Evolutionary conservation across 1,284 basidiomycete genomes (phyloP), one percentile per base, ranked within the genome.

Genomic region (Papiliotrema nemorosa): DNA sequence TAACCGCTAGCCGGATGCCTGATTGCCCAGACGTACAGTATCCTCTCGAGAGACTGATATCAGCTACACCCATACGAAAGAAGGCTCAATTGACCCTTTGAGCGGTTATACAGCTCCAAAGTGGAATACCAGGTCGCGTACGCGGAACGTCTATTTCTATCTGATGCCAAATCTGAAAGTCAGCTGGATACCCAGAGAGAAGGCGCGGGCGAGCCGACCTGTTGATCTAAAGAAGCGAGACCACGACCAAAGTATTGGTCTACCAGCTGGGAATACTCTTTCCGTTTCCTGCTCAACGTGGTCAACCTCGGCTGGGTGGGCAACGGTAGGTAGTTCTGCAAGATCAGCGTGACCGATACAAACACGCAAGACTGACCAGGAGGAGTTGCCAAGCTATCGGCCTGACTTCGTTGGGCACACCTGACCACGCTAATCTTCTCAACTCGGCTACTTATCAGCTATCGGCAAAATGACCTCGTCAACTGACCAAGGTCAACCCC

Each of bases 1-100:
- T 97, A 97, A 10, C 92, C 92, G 58, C 87, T 90, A 0, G 93
- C 92, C 1, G 92, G 92, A 77, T 97, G 93, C 55, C 93, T 82
- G 63, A 97, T 94, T 7, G 93, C 93, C 92, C 92, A 97, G 18
- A 97, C 90, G 63, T 97, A 97, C 27, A 97, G 77, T 55, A 97
- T 91, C 48, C 90, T 81, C 73, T 97, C 92, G 36, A 97, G 78
- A 63, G 88, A 86, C 87, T 92, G 72, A 29, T 5, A 45, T 33
- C 16, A 44, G 42, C 39, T 59, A 42, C 60, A 26, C 53, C 59
- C 18, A 16, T 5, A 39, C 33, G 7, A 3, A n/a, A 13, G 1
- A 16, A 25, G 14, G 50, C 31, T 33, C 34, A 25, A 68, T 82
- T 59, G 71, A 90, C 90, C 58, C 90, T 79, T 70, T 96, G 93